Percentiles rank a stretch among this genome's conserved stretches.
These are phyloP conservation scores for Camellia japonica DNA, from an alignment of 148 eudicot genomes.

Conservation along the genomic window DNA sequence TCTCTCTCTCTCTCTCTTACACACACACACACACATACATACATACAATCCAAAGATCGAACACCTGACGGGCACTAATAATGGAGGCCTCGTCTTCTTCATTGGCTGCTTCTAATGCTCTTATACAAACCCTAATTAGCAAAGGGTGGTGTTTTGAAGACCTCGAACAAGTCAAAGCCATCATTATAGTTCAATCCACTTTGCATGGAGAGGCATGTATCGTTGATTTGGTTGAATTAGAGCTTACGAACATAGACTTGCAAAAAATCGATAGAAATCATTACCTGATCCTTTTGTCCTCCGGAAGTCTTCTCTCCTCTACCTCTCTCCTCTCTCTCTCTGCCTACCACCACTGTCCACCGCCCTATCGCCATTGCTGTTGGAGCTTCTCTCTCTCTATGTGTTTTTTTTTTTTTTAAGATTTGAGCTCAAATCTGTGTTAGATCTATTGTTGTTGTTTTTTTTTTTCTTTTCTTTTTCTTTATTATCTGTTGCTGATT, in stretches of 20 bases:
- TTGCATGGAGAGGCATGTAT: slow-evolving; percentile 23
- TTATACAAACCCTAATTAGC: slow-evolving; percentile 37
- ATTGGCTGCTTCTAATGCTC: slow-evolving; percentile 27
- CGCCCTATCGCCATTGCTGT: no score
- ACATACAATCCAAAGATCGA: neutral
- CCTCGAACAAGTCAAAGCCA: slow-evolving; percentile 42
- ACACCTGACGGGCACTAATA: neutral
- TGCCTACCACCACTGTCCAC: no score
- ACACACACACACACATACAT: neutral
- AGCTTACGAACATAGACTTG: slow-evolving; percentile 64
- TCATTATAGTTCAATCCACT: slow-evolving; percentile 42
- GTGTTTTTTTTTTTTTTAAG: no score
- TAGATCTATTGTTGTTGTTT: no score
- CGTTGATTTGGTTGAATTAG: slow-evolving; percentile 54
- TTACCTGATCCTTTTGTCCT: slow-evolving; percentile 58
- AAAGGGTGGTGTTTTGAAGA: slow-evolving; percentile 70
- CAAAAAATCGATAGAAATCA: slow-evolving; percentile 66
- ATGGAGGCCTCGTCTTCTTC: slow-evolving; percentile 23
- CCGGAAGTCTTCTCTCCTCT: slow-evolving; percentile 50
- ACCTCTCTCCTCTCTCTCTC: neutral
- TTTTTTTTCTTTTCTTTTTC: no score
- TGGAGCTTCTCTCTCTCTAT: no score
- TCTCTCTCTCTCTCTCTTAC: neutral
- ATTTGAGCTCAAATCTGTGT: no score
- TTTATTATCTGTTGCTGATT: no score